Base-by-base conservation (phyloP, 2,329 filamentous ascomycete species). In the Byssoonygena ceratinophila region DNA sequence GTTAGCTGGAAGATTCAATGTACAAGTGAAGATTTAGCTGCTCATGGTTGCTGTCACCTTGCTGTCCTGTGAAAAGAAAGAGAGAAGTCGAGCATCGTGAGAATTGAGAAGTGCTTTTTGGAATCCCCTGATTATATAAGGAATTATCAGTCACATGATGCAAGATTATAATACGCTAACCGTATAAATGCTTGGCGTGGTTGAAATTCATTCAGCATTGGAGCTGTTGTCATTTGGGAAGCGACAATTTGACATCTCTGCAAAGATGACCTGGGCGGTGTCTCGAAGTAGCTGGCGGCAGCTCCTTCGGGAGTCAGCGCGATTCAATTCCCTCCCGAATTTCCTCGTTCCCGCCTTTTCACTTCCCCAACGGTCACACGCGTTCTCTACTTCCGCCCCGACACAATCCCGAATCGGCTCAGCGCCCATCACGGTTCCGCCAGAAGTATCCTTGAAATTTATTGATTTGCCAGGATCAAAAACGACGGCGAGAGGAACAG, bases 351-450 rank as follows among this genome's bases (percentile, higher is more conserved):
- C 86, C 11, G 82, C 83, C 45, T 83, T 88, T 70, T 80, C 63
- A 58, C 70, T 59, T 51, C 68, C 59, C 57, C 71, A 47, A 47
- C 61, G 59, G 48, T 61, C 65, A 58, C 75, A 77, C 64, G 71
- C 72, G 57, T 96, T 96, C 74, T 90, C 86, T 53, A 83, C 81
- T 39, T 84, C 87, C 40, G 66, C 80, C 50, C 70, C 71, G 65
- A 76, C 77, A 60, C 71, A 76, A 54, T 96, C 91, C 41, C 92
- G 96, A 76, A 84, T 98, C 57, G 92, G 92, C 61, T 79, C 82
- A 61, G 85, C 85, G 55, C 80, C 86, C 22, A 79, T 95, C 50
- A 83, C 87, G 51, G 76, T 95, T 29, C 91, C 91, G 0, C 83
- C 86, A 0, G 86, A 87, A 57, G 92, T 98, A 53, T 84, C 84